Evolutionary conservation across 176 grass and related monocot genomes (phyloP), one percentile per base, ranked within the genome.

Genomic region (Eleusine coracana): DNA sequence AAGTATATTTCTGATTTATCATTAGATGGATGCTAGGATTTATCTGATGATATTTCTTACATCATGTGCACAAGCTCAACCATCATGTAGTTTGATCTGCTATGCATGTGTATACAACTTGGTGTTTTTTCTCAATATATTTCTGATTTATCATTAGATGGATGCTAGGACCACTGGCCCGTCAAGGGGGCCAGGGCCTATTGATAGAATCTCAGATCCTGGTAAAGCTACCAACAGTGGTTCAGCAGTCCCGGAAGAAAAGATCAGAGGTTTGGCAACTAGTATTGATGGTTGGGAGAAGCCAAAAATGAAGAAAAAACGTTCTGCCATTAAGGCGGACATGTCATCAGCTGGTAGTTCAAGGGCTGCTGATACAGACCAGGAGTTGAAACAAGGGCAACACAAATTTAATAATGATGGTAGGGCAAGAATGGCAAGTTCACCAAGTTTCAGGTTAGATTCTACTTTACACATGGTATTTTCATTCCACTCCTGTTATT

Each of bases 1-100:
- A 18, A 46, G 27, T 34, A 76, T 40, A 74, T 86, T 81, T 73
- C 78, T 87, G 77, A 80, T 88, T 86, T 86, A 67, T 82, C 92
- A 94, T 82, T 92, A 97, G 95, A 92, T 88, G 77, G 95, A 97
- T 89, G 45, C 83, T 89, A 97, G 92, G 78, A 86, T 66, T 49
- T 65, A 77, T 27, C 7, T 54, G 25, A 66, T 71, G 52, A 65
- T 56, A 74, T 63, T 83, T 25, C 64, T 67, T 59, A 63, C 41
- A 21, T 66, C 42, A 31, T 67, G 51, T 74, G 31, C 31, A 34
- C 31, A 34, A 34, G 21, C 69, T 75, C 58, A 66, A 27, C 85
- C 36, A 44, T 70, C 37, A 65, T 38, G 66, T 77, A 28, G 9
- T 85, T 71, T 81, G 66, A 61, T 31, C 5, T 73, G 59, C 49